A percentile compares a stretch with the other conserved stretches of the same genome.
These are phyloP conservation scores for Globisporangium ultimum DNA, from an alignment of 352 stramenopile genomes.

Conservation along the genomic window DNA sequence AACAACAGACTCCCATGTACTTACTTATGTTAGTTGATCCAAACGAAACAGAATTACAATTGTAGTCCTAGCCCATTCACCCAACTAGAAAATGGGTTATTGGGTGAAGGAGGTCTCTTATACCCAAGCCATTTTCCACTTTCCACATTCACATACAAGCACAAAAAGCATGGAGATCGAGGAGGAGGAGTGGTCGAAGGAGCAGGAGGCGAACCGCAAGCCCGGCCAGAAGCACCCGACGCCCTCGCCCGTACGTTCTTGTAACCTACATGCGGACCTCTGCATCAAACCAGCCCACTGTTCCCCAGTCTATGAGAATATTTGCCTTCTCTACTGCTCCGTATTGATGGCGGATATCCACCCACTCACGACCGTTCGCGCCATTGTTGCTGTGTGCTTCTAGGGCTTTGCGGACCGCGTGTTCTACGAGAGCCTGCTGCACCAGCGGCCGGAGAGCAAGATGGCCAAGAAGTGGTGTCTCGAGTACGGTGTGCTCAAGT, in stretches of 20 bases:
- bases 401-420: slow-evolving; percentile 86
- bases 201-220: slow-evolving; percentile 87
- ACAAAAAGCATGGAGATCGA: slow-evolving; percentile 48
- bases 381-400: too few species aligned
- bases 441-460: slow-evolving; percentile 77
- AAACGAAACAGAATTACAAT: too few species aligned
- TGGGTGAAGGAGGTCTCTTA: too few species aligned
- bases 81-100: too few species aligned
- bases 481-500: slow-evolving; percentile 88
- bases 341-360: too few species aligned
- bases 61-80: too few species aligned
- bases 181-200: slow-evolving; percentile 87
- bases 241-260: slow-evolving; percentile 59
- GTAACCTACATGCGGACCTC: not conserved
- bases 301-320: not conserved
- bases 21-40: too few species aligned
- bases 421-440: slow-evolving; percentile 89
- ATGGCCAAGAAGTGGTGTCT: slow-evolving; percentile 91
- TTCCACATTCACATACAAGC: too few species aligned
- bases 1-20: too few species aligned
- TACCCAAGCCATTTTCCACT: not conserved
- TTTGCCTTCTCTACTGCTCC: not conserved
- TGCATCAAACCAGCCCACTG: not conserved
- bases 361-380: too few species aligned
- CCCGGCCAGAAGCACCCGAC: slow-evolving; percentile 86